phyloP scores from a whole-genome alignment of 2,329 filamentous ascomycete species.

The Bipolaris victoriae region DNA sequence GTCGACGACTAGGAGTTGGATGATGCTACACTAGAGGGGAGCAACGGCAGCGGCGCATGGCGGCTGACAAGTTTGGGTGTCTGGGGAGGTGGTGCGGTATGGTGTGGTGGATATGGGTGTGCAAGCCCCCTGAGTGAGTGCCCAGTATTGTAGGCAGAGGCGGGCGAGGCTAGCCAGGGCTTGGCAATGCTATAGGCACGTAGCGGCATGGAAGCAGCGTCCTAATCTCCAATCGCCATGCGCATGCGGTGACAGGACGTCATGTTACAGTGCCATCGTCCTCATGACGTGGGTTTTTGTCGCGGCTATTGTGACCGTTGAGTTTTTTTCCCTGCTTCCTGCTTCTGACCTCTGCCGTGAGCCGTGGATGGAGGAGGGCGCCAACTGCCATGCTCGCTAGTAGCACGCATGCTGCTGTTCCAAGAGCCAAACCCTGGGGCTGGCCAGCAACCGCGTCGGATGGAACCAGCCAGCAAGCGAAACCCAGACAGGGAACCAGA shows the following conservation, averaged over 20 bases:
- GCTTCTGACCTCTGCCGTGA: no score
- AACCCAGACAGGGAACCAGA: background rate
- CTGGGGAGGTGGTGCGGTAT: conserved; percentile 5
- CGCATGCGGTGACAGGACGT: background rate
- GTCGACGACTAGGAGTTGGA: no score
- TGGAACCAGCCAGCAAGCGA: background rate
- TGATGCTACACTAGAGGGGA: no score
- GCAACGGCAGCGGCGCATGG: conserved; percentile 8
- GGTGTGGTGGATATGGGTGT: no score
- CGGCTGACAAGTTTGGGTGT: conserved; percentile 11
- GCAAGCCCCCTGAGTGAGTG: conserved; percentile 12
- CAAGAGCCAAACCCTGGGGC: no score
- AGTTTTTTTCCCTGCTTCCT: no score
- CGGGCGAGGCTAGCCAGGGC: conserved; percentile 14
- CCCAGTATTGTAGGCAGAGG: background rate
- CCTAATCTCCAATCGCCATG: conserved; percentile 18
- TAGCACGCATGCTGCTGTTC: no score
- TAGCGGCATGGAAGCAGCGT: conserved; percentile 21
- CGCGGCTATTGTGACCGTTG: no score
- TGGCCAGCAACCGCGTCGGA: no score
- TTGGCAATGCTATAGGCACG: conserved; percentile 21
- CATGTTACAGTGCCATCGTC: background rate
- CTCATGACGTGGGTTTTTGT: background rate
- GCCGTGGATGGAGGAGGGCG: no score
- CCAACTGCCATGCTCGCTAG: no score